Percentiles rank a stretch among this genome's conserved stretches.
These are phyloP conservation scores for Phellinidium pouzarii DNA, from an alignment of 1,284 basidiomycete species.

Conservation along the genomic window DNA sequence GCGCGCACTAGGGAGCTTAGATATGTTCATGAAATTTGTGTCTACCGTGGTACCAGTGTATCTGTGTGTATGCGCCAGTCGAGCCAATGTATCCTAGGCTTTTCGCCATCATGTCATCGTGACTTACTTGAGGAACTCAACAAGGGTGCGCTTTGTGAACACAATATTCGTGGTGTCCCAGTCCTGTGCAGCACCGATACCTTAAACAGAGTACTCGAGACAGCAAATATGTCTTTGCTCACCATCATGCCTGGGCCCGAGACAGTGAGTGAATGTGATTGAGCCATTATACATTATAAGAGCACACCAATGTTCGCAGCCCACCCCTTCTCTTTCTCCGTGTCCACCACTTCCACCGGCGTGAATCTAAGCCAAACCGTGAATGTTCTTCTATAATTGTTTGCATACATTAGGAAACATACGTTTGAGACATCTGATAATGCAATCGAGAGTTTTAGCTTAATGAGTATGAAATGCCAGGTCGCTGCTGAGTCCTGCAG, in stretches of 20 bases:
- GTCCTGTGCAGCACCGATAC: conserved; percentile 30
- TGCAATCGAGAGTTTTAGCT: too few relatives aligned
- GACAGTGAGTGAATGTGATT: not conserved
- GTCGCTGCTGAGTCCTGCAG: too few relatives aligned
- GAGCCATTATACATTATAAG: not conserved
- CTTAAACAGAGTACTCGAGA: not conserved
- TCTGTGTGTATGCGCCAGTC: conserved; percentile 28
- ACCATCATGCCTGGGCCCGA: conserved; percentile 47
- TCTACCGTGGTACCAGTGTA: conserved; percentile 67
- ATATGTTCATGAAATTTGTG: conserved; percentile 61
- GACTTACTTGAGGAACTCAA: conserved; percentile 66
- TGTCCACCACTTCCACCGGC: conserved; percentile 46
- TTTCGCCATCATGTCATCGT: not conserved
- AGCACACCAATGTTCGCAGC: conserved; percentile 50
- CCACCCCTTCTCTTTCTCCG: conserved; percentile 65
- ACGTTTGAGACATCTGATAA: too few relatives aligned
- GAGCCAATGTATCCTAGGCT: not conserved
- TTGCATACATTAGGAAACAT: not conserved
- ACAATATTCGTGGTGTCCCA: conserved; percentile 68
- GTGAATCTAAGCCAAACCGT: conserved; percentile 41
- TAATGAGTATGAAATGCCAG: too few relatives aligned
- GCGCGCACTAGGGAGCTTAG: conserved; percentile 58
- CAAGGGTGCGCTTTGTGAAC: conserved; percentile 63
- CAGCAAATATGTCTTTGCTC: not conserved
- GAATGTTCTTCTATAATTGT: not conserved